phyloP scores from a whole-genome alignment of 345 rosid genomes.

The Iberis pinnata region DNA sequence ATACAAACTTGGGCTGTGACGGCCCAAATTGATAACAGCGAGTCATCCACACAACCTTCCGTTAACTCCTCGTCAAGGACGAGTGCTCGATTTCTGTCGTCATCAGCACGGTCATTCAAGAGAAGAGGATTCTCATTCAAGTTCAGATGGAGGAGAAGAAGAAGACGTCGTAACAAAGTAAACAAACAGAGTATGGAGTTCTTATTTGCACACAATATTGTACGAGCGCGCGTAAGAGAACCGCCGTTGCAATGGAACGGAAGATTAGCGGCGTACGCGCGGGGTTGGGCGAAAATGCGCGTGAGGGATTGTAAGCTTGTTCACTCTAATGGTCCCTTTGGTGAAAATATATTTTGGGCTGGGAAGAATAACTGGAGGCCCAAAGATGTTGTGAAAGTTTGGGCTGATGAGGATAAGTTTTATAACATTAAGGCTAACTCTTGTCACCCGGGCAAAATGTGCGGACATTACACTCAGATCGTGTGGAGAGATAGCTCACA shows the following conservation, averaged over 20 bases:
- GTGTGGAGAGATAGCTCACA: slow-evolving; percentile 37
- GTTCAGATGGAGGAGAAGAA: slow-evolving; percentile 17
- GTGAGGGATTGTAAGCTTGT: slow-evolving; percentile 32
- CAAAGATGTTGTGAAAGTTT: slow-evolving; percentile 24
- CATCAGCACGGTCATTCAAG: slow-evolving; percentile 4
- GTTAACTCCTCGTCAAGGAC: slow-evolving; percentile 14
- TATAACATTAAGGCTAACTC: slow-evolving; percentile 31
- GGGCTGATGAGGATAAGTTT: slow-evolving; percentile 34
- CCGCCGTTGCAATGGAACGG: slow-evolving; percentile 37
- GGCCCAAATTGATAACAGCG: slow-evolving; percentile 7
- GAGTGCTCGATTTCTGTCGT: slow-evolving; percentile 1
- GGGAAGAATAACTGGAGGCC: slow-evolving; percentile 34
- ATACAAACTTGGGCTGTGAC: slow-evolving; percentile 17
- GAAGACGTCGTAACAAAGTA: slow-evolving; percentile 16
- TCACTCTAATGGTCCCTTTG: slow-evolving; percentile 42
- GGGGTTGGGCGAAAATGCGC: slow-evolving; percentile 34
- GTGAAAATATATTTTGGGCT: slow-evolving; percentile 55
- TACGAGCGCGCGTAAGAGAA: slow-evolving; percentile 25
- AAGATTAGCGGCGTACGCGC: slow-evolving; percentile 34
- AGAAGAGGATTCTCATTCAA: not conserved
- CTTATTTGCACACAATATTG: slow-evolving; percentile 37
- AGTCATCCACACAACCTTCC: slow-evolving; percentile 10
- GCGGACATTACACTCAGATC: slow-evolving; percentile 60
- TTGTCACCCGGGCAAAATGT: slow-evolving; percentile 27
- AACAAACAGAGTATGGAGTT: slow-evolving; percentile 20